These are phyloP conservation scores for Podaxis pistillaris DNA, from an alignment of 768 basidiomycete species.

Conservation along the genomic window DNA sequence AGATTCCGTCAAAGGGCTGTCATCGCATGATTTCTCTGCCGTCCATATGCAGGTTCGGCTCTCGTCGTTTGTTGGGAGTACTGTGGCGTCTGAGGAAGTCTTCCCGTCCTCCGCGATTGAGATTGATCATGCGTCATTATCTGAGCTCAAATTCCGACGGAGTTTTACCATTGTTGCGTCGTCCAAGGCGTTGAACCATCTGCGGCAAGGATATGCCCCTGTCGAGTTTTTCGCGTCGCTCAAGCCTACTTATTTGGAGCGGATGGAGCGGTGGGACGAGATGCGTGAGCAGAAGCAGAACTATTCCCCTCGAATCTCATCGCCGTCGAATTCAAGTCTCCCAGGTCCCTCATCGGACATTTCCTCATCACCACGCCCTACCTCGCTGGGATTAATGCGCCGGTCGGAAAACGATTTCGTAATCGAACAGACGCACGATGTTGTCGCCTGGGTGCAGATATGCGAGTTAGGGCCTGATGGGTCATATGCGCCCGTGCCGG, in stretches of 20 bases:
- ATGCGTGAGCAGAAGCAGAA: slow-evolving; percentile 70
- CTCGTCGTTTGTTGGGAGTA: slow-evolving; percentile 80
- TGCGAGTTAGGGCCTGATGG: slow-evolving; percentile 86
- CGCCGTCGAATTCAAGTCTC: slow-evolving; percentile 21
- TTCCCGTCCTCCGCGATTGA: slow-evolving; percentile 76
- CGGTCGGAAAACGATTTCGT: slow-evolving; percentile 93
- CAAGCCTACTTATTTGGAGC: slow-evolving; percentile 80
- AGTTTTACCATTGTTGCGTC: slow-evolving; percentile 78
- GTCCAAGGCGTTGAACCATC: slow-evolving; percentile 66
- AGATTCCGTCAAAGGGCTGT: slow-evolving; percentile 85
- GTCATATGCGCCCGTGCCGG: slow-evolving; percentile 79
- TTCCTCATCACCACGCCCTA: slow-evolving; percentile 31
- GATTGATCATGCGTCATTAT: slow-evolving; percentile 65
- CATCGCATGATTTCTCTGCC: slow-evolving; percentile 84
- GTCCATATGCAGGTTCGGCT: slow-evolving; percentile 87
- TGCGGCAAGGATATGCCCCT: slow-evolving; percentile 76
- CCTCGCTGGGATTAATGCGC: slow-evolving; percentile 67
- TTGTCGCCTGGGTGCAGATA: slow-evolving; percentile 85
- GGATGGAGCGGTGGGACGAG: slow-evolving; percentile 93
- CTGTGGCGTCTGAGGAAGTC: slow-evolving; percentile 72
- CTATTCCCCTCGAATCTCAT: slow-evolving; percentile 33
- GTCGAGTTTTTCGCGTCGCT: slow-evolving; percentile 89
- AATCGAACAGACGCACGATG: slow-evolving; percentile 83
- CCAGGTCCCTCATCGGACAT: slow-evolving; percentile 35
- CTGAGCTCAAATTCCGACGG: slow-evolving; percentile 81